These are phyloP conservation scores for Globisporangium paroecandrum DNA, from an alignment of 352 stramenopile genomes.

Conservation along the genomic window DNA sequence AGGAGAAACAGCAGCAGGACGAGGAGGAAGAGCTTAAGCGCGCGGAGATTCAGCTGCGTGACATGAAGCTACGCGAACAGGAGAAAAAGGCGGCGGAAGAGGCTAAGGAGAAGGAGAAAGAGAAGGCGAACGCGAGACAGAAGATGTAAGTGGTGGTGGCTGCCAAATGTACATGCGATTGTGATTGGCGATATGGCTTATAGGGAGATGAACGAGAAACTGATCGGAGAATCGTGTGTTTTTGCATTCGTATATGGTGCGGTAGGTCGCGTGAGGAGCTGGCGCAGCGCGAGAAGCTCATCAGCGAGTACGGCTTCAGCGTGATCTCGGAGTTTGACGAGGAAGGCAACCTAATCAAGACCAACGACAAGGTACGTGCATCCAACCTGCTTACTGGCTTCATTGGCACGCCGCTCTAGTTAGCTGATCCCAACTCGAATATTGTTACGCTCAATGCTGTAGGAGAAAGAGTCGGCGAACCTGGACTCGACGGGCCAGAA, in stretches of 20 bases:
- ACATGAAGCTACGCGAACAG: conserved; percentile 53
- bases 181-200: background rate
- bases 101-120: conserved; percentile 49
- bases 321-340: conserved; percentile 81
- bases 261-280: conserved; percentile 60
- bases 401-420: background rate
- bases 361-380: conserved; percentile 47
- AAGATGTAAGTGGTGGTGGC: conserved; percentile 39
- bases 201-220: too few species aligned
- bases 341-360: conserved; percentile 79
- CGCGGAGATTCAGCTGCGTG: conserved; percentile 45
- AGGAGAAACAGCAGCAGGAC: conserved; percentile 30
- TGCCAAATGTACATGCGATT: background rate
- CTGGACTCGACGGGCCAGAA: conserved; percentile 31
- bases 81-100: conserved; percentile 58
- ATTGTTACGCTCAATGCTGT: background rate
- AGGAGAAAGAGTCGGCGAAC: conserved; percentile 35
- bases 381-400: too few species aligned
- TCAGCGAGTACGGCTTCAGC: conserved; percentile 77
- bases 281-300: conserved; percentile 65
- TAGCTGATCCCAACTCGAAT: background rate
- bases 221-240: background rate
- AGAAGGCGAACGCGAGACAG: conserved; percentile 57
- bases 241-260: conserved; percentile 2
- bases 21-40: conserved; percentile 35